Percentiles rank a stretch among this genome's conserved stretches.
Evolutionary conservation across 2,329 filamentous ascomycete species (phyloP).

Genomic region (Cladophialophora immunda): DNA sequence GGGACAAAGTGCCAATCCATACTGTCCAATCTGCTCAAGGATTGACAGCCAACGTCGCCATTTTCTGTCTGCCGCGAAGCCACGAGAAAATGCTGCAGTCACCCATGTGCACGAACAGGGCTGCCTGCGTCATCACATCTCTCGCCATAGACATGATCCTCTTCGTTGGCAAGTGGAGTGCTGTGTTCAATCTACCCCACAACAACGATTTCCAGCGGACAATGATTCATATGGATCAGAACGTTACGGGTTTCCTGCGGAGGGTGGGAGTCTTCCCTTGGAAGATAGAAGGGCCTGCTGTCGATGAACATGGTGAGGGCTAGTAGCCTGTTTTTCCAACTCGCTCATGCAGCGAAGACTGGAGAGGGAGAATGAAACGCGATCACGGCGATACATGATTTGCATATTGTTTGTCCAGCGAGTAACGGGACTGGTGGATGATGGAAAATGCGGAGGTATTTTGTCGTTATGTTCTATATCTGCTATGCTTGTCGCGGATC

Average conservation of each 20-base stretch:
- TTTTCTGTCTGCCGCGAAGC: conserved; percentile 4
- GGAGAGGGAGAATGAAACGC: too few relatives aligned
- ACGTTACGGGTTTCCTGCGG: background rate
- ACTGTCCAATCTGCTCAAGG: background rate
- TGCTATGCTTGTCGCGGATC: too few relatives aligned
- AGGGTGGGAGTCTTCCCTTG: background rate
- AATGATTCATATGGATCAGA: conserved; percentile 9
- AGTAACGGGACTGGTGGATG: too few relatives aligned
- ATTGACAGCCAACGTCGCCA: background rate
- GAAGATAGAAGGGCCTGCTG: background rate
- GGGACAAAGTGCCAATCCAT: background rate
- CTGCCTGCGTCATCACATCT: conserved; percentile 2
- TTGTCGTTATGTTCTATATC: too few relatives aligned
- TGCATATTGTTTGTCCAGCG: too few relatives aligned
- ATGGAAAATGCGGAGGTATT: too few relatives aligned
- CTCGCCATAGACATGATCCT: conserved; percentile 6
- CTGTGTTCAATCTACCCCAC: background rate
- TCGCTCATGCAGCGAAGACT: too few relatives aligned
- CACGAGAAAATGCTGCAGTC: background rate
- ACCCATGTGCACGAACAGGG: background rate
- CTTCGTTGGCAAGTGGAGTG: conserved; percentile 11
- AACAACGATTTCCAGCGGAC: conserved; percentile 8
- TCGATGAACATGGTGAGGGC: background rate
- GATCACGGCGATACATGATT: too few relatives aligned
- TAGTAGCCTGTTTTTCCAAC: too few relatives aligned